Percentiles rank a stretch among this genome's conserved stretches.
phyloP scores from a whole-genome alignment of 768 basidiomycete species.

The Boletus rufocinnamomeus region DNA sequence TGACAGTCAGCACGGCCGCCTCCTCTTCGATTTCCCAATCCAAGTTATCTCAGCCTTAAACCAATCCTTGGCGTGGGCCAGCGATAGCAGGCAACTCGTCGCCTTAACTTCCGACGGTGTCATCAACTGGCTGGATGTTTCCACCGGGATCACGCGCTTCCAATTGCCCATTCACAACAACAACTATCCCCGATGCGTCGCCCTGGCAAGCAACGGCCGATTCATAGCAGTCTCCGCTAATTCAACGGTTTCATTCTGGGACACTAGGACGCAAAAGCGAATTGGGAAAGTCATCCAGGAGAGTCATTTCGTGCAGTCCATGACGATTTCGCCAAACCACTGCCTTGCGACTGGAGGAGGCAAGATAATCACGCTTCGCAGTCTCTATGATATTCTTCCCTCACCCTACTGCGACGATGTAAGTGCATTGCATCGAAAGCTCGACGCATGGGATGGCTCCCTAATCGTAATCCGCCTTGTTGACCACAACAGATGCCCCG shows the following conservation, averaged over 20 bases:
- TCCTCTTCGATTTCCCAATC: too few species aligned
- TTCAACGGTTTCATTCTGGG: conserved; percentile 16
- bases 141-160: too few species aligned
- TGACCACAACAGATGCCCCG: not conserved
- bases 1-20: too few species aligned
- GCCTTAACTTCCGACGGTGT: too few species aligned
- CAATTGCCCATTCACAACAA: too few species aligned
- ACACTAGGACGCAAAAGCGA: conserved; percentile 5
- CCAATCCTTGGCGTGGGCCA: too few species aligned
- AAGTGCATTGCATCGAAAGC: not conserved
- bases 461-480: not conserved
- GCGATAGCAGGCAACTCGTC: too few species aligned
- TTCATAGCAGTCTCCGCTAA: conserved; percentile 8
- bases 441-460: too few species aligned
- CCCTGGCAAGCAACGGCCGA: not conserved
- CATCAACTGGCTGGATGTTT: too few species aligned
- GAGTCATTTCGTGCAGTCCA: not conserved
- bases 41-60: too few species aligned
- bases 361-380: too few species aligned
- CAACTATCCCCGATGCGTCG: not conserved
- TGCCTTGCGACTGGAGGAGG: conserved; percentile 6
- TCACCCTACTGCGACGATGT: not conserved
- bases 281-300: conserved; percentile 8
- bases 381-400: not conserved
- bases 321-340: conserved; percentile 11